Conservation (phyloP, 1,139 yeast species). For the Saccharomyces hybrid region DNA sequence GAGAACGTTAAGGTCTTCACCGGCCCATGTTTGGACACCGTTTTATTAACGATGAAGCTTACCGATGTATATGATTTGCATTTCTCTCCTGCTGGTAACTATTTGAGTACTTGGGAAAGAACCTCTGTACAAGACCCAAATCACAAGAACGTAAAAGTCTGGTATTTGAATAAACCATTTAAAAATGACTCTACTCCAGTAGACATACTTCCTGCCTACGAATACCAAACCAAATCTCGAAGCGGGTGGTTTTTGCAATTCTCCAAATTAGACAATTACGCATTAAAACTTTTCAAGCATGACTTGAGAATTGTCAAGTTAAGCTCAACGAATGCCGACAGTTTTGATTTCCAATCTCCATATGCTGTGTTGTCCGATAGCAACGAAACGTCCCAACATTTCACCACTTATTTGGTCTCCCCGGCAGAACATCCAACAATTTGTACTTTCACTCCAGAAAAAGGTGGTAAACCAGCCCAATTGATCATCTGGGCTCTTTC, state of each 20-base stretch:
- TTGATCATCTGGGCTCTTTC: conserved; percentile 71
- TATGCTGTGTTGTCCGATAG: conserved; percentile 46
- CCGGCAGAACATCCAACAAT: conserved; percentile 92
- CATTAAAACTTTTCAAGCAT: conserved; percentile 25
- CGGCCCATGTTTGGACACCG: conserved; percentile 42
- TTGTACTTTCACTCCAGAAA: conserved; percentile 86
- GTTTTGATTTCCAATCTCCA: conserved; percentile 48
- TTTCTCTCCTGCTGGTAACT: conserved; percentile 86
- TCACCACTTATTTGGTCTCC: conserved; percentile 55
- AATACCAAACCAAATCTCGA: conserved; percentile 76
- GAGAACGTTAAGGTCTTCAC: conserved; percentile 49
- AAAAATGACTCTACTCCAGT: conserved; percentile 12
- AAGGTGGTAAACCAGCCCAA: conserved; percentile 76
- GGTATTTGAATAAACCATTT: conserved; percentile 40
- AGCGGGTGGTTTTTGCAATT: conserved; percentile 58
- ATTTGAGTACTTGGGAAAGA: conserved; percentile 83
- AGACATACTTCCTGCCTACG: conserved; percentile 46
- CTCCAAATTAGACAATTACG: conserved; percentile 31
- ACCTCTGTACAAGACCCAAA: conserved; percentile 57
- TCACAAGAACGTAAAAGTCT: conserved; percentile 73
- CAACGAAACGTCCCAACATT: conserved; percentile 41
- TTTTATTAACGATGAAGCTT: conserved; percentile 41
- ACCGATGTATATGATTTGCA: conserved; percentile 70
- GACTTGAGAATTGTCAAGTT: conserved; percentile 47
- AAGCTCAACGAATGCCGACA: conserved; percentile 40